Evolutionary conservation across 2,329 filamentous ascomycete species (phyloP).

Genomic region (Fusarium verticillioides): DNA sequence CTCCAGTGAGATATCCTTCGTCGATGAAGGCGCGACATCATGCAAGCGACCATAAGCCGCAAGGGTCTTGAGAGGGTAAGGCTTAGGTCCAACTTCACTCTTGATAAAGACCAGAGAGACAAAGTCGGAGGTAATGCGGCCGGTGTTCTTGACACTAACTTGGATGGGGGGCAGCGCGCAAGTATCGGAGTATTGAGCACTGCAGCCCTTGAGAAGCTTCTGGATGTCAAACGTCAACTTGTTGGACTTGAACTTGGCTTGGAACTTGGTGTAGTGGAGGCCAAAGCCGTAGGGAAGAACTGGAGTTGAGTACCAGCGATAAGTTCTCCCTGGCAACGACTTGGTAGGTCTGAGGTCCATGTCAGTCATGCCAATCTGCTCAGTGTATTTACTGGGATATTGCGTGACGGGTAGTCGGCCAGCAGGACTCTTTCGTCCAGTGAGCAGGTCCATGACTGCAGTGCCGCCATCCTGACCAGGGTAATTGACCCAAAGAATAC

Average conservation of each 20-base stretch:
- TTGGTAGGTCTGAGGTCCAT: conserved; percentile 8
- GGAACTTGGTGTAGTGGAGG: conserved; percentile 2
- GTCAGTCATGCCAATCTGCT: background rate
- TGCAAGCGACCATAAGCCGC: background rate
- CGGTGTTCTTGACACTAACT: background rate
- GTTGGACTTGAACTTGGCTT: conserved; percentile 1
- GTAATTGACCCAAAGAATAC: conserved; percentile 18
- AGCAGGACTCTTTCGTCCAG: background rate
- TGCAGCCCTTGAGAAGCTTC: background rate
- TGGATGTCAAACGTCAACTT: background rate
- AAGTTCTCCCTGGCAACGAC: background rate
- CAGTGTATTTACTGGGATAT: background rate
- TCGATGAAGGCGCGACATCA: background rate
- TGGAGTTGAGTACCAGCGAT: background rate
- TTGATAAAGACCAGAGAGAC: background rate
- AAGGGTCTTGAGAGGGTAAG: conserved; percentile 2
- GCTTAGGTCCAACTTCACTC: background rate
- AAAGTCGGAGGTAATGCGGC: background rate
- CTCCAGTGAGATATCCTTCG: background rate
- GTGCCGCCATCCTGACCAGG: conserved; percentile 9
- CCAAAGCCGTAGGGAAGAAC: background rate
- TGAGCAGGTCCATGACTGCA: background rate
- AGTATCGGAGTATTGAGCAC: background rate
- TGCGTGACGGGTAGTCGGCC: background rate
- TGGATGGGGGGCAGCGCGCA: background rate